Conservation (phyloP, 768 basidiomycete species). For the Rhodotorula taiwanensis region DNA sequence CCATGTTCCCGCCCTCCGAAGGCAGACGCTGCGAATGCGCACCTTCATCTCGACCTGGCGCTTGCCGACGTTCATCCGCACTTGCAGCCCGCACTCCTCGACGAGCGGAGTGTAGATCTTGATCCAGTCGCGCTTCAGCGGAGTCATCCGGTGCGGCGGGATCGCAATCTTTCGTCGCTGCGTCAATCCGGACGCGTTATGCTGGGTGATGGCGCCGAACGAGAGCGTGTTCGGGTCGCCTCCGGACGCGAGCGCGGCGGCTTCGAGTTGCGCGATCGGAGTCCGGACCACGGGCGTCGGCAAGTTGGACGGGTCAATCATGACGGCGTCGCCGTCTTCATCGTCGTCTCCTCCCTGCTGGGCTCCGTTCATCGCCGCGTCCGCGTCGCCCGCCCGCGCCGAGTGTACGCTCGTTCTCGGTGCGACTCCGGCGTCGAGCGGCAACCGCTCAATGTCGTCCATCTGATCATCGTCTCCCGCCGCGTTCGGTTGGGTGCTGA, state of each 20-base stretch:
- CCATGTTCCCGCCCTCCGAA: neutral
- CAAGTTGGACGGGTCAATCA: conserved; percentile 40
- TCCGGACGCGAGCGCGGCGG: conserved; percentile 28
- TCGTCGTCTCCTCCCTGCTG: conserved; percentile 35
- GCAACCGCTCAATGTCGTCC: conserved; percentile 29
- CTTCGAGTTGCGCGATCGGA: conserved; percentile 31
- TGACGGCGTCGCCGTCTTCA: conserved; percentile 40
- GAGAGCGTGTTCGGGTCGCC: conserved; percentile 62
- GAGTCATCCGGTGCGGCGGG: conserved; percentile 96
- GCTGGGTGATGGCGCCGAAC: conserved; percentile 29
- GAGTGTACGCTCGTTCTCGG: neutral
- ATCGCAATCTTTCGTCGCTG: conserved; percentile 84
- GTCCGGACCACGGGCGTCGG: conserved; percentile 48
- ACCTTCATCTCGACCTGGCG: conserved; percentile 89
- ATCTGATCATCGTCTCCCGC: conserved; percentile 13
- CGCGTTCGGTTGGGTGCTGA: conserved; percentile 24
- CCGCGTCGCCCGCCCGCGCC: neutral
- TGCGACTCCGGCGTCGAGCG: conserved; percentile 26
- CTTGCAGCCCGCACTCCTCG: conserved; percentile 87
- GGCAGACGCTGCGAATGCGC: conserved; percentile 42
- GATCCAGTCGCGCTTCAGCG: conserved; percentile 91
- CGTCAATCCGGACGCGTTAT: conserved; percentile 41
- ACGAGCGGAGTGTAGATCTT: conserved; percentile 91
- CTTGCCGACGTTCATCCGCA: conserved; percentile 90
- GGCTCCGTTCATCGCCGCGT: conserved; percentile 12